Evolutionary conservation across 179 eudicot species (phyloP).

Genomic region (Silene coronaria): DNA sequence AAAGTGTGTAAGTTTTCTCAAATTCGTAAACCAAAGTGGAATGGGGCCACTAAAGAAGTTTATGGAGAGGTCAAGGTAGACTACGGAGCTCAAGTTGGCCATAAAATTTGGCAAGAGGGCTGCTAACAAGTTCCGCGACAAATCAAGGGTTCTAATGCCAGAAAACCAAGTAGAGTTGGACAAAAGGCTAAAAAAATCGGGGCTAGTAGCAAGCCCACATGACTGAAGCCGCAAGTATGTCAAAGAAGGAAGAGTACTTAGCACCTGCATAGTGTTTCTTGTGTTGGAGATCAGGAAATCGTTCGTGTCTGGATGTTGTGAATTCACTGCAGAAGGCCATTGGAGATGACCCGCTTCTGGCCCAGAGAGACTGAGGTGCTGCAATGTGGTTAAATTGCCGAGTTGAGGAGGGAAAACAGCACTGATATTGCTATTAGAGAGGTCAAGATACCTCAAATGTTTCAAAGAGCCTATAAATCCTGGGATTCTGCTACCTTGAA

Average conservation of each 20-base stretch:
- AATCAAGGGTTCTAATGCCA: constrained; percentile 24
- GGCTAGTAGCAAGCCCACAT: constrained; percentile 15
- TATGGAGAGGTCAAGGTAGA: constrained; percentile 11
- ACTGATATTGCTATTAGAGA: constrained; percentile 18
- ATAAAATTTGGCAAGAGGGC: constrained; percentile 3
- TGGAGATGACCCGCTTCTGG: background rate
- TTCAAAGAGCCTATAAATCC: constrained; percentile 29
- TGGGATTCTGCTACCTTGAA: constrained; percentile 23
- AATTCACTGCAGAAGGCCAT: constrained; percentile 15
- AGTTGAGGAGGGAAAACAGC: constrained; percentile 26
- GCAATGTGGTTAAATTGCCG: constrained; percentile 27
- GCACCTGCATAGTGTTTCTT: constrained; percentile 2
- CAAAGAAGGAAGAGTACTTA: constrained; percentile 20
- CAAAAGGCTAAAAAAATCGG: background rate
- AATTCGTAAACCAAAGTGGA: constrained; percentile 15
- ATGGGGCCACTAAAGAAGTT: constrained; percentile 17
- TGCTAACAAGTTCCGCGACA: constrained; percentile 8
- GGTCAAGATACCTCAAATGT: constrained; percentile 19
- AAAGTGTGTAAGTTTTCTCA: background rate
- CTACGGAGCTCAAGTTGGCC: constrained; percentile 17
- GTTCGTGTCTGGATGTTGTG: constrained; percentile 11
- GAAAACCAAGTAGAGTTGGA: constrained; percentile 16
- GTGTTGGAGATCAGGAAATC: background rate
- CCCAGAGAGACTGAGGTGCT: constrained; percentile 19
- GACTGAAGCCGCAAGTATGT: background rate